Evolutionary conservation across 2,329 filamentous ascomycete species (phyloP).

Genomic region (Neocucurbitaria cava): DNA sequence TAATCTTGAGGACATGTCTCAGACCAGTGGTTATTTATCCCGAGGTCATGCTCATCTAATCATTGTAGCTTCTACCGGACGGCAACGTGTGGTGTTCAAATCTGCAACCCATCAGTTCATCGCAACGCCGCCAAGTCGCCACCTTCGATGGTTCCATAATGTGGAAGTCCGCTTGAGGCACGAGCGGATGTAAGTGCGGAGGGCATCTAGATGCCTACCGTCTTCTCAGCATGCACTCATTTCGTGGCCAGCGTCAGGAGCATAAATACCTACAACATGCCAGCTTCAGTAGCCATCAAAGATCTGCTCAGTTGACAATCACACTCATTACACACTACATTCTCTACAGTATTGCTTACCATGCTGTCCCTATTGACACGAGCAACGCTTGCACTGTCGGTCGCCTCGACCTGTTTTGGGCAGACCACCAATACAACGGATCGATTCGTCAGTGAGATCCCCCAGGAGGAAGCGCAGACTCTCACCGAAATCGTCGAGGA

Average conservation of each 20-base stretch:
- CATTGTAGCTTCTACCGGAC: neutral
- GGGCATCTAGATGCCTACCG: neutral
- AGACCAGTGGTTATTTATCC: no score
- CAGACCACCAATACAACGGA: conserved; percentile 1
- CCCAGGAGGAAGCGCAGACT: conserved; percentile 2
- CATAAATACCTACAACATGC: neutral
- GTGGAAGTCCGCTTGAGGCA: neutral
- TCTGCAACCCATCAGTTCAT: neutral
- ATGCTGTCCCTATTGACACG: conserved; percentile 6
- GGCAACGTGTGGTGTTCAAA: neutral
- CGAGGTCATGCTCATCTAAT: neutral
- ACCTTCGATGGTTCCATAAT: neutral
- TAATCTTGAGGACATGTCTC: no score
- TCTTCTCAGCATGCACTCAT: neutral
- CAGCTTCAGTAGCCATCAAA: neutral
- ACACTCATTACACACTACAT: neutral
- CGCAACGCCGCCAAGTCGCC: neutral
- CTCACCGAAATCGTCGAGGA: conserved; percentile 7
- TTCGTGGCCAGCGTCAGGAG: neutral
- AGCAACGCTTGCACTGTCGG: conserved; percentile 2
- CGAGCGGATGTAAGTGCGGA: neutral
- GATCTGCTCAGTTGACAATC: neutral
- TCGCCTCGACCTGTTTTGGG: neutral
- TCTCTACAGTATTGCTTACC: neutral
- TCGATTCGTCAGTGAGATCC: conserved; percentile 8